Evolutionary conservation across 2,329 filamentous ascomycete species (phyloP).

Genomic region (Cladosporium phlei): DNA sequence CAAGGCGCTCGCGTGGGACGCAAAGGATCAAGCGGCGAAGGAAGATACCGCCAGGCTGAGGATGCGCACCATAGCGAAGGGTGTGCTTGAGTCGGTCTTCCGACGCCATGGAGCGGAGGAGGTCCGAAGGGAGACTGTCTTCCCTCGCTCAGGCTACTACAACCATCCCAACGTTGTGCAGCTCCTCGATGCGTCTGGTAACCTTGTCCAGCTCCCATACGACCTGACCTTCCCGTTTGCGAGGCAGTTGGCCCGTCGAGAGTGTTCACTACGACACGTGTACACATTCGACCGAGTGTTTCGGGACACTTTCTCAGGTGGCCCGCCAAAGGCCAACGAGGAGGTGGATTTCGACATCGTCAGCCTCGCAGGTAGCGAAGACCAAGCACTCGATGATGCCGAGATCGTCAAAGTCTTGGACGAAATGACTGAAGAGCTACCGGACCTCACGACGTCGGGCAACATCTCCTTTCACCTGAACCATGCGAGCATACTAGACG

Average conservation of each 20-base stretch:
- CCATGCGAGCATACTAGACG: slow-evolving; percentile 77
- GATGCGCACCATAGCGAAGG: slow-evolving; percentile 56
- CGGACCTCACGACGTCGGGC: slow-evolving; percentile 58
- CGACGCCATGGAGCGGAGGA: slow-evolving; percentile 86
- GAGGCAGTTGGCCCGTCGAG: slow-evolving; percentile 69
- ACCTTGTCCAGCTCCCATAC: slow-evolving; percentile 88
- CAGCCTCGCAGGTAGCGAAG: slow-evolving; percentile 67
- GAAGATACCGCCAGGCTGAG: slow-evolving; percentile 25
- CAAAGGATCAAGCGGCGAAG: slow-evolving; percentile 24
- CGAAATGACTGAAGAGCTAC: slow-evolving; percentile 78
- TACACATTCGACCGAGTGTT: slow-evolving; percentile 88
- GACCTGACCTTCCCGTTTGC: slow-evolving; percentile 89
- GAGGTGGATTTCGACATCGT: slow-evolving; percentile 97
- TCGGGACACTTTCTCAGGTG: slow-evolving; percentile 70
- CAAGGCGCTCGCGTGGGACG: slow-evolving; percentile 60
- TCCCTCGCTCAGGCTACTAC: slow-evolving; percentile 80
- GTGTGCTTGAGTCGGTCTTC: slow-evolving; percentile 72
- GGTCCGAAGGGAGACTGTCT: slow-evolving; percentile 65
- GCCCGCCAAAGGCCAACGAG: slow-evolving; percentile 74
- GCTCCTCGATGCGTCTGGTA: slow-evolving; percentile 76
- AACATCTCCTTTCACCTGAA: slow-evolving; percentile 87
- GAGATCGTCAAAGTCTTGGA: slow-evolving; percentile 93
- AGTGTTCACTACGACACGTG: slow-evolving; percentile 47
- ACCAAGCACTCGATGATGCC: slow-evolving; percentile 84
- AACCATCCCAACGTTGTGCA: slow-evolving; percentile 64